Conservation (phyloP, 257 asterid species). For the Jaltomata sinuosa region DNA sequence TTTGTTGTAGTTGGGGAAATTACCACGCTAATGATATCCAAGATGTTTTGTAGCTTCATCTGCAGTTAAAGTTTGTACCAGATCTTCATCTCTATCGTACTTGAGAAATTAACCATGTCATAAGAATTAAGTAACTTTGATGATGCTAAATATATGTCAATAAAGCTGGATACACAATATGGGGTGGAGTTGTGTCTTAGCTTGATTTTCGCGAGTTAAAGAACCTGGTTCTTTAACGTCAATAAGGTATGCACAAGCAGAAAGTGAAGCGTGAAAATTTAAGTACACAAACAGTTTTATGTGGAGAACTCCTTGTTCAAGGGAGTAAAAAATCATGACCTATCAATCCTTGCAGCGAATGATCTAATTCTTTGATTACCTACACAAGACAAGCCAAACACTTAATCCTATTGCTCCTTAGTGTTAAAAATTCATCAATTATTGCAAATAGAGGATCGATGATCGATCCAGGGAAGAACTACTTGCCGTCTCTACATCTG, state of each 20-base stretch:
- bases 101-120: background rate
- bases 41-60: background rate
- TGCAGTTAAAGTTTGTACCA: background rate
- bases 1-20: background rate
- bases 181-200: background rate
- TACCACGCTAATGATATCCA: background rate
- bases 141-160: background rate
- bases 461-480: background rate
- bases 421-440: background rate
- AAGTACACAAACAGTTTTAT: too few relatives aligned
- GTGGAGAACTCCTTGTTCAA: too few relatives aligned
- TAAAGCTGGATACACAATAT: background rate
- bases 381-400: slow-evolving; percentile 2
- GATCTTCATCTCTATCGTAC: background rate
- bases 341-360: slow-evolving; percentile 9
- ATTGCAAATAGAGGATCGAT: background rate
- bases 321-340: too few relatives aligned
- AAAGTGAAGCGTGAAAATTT: too few relatives aligned
- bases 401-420: background rate
- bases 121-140: background rate
- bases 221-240: background rate
- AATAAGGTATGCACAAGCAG: too few relatives aligned
- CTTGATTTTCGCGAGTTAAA: background rate
- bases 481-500: slow-evolving; percentile 38
- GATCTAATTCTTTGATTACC: slow-evolving; percentile 18